These are phyloP conservation scores for Scorias spongiosa DNA, from an alignment of 2,329 filamentous ascomycete species.

Conservation along the genomic window DNA sequence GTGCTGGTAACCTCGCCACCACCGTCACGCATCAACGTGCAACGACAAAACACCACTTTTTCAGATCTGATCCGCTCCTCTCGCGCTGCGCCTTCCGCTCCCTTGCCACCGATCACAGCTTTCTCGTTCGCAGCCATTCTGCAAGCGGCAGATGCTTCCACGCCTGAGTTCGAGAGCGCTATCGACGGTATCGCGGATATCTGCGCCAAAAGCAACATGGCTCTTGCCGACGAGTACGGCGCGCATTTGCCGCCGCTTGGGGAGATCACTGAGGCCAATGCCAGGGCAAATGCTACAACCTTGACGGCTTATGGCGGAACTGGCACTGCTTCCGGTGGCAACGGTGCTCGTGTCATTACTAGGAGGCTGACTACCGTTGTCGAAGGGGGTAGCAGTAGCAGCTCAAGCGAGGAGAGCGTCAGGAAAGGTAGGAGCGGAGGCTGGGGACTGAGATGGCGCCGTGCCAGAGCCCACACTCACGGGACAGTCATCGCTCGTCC, in stretches of 20 bases:
- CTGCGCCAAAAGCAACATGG: slow-evolving; percentile 44
- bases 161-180: slow-evolving; percentile 38
- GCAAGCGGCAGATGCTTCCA: too few species aligned
- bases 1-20: too few species aligned
- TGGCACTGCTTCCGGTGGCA: not conserved
- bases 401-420: not conserved
- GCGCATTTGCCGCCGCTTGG: slow-evolving; percentile 47
- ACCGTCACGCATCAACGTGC: too few species aligned
- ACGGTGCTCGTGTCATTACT: not conserved
- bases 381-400: not conserved
- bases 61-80: too few species aligned
- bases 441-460: not conserved
- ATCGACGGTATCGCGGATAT: slow-evolving; percentile 49
- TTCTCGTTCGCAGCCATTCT: too few species aligned
- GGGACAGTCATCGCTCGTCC: too few species aligned
- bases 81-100: too few species aligned
- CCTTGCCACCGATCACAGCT: too few species aligned
- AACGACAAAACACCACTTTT: too few species aligned
- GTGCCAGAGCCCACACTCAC: too few species aligned
- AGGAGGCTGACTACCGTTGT: not conserved
- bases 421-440: not conserved
- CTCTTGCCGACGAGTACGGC: slow-evolving; percentile 46
- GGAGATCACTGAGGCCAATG: slow-evolving; percentile 30
- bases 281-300: slow-evolving; percentile 5
- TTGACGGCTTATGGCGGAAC: slow-evolving; percentile 16